phyloP scores from a whole-genome alignment of 2,329 filamentous ascomycete genomes.

The Chaetomiaceae sp. region DNA sequence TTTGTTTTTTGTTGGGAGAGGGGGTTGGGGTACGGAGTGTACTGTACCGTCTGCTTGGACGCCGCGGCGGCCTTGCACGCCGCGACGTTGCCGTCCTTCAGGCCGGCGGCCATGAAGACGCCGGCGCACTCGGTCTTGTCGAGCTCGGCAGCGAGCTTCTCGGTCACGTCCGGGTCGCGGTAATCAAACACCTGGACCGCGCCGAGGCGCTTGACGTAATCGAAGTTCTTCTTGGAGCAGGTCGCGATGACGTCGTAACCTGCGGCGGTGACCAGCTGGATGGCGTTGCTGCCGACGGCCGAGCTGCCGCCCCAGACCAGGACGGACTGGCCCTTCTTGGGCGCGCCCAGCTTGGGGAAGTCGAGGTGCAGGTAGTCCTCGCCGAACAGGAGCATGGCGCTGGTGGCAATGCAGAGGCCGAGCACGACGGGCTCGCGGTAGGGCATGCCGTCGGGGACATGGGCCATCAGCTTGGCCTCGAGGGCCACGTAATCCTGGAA shows the following conservation, averaged over 20 bases:
- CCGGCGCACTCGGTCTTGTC: conserved; percentile 21
- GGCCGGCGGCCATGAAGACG: conserved; percentile 11
- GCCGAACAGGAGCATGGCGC: conserved; percentile 21
- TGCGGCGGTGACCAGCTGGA: conserved; percentile 39
- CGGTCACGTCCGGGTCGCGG: conserved; percentile 26
- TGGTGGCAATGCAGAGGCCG: conserved; percentile 21
- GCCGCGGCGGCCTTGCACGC: conserved; percentile 10
- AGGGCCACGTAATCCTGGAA: conserved; percentile 24
- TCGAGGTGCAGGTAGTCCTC: conserved; percentile 20
- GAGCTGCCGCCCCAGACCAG: conserved; percentile 47
- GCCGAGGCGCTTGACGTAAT: conserved; percentile 37
- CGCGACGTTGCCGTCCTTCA: conserved; percentile 7
- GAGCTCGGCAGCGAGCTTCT: conserved; percentile 29
- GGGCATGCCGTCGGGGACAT: conserved; percentile 18
- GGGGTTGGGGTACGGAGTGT: too few species aligned
- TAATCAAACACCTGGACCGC: conserved; percentile 42
- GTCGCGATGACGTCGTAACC: conserved; percentile 42
- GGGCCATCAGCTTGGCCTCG: conserved; percentile 14
- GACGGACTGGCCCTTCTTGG: conserved; percentile 27
- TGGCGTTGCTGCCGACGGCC: conserved; percentile 39
- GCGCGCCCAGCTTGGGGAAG: conserved; percentile 16
- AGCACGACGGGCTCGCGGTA: conserved; percentile 23
- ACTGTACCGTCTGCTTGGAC: conserved; percentile 12
- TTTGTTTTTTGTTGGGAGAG: too few species aligned
- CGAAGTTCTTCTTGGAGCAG: conserved; percentile 38